Conservation (phyloP, 331 rosid species). For the Malus hybrid region DNA sequence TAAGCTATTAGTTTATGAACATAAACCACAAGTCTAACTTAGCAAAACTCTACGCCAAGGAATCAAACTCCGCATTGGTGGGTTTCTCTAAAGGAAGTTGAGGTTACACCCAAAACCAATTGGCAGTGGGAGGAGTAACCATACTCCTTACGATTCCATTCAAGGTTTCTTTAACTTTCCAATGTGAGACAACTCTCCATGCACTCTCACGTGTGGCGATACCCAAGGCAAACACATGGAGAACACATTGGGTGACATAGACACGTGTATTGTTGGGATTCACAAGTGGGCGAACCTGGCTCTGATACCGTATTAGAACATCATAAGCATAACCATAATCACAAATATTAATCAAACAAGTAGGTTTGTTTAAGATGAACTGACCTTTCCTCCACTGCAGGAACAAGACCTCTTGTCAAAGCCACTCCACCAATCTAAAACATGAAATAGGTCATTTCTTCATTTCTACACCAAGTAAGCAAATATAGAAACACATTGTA, state of each 20-base stretch:
- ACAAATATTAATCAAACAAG: not conserved
- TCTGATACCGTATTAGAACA: not conserved
- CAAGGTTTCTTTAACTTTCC: not conserved
- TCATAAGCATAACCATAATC: conserved; percentile 1
- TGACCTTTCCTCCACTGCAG: conserved; percentile 94
- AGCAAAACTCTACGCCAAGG: not conserved
- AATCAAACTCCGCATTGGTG: not conserved
- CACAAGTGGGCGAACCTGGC: not conserved
- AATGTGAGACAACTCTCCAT: not conserved
- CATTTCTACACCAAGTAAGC: conserved; percentile 10
- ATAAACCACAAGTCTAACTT: not conserved
- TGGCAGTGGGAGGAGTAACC: not conserved
- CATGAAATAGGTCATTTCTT: conserved; percentile 30
- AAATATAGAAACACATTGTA: conserved; percentile 16
- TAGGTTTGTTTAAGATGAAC: conserved; percentile 6
- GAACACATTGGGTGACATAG: not conserved
- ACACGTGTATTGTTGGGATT: not conserved
- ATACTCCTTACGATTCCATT: not conserved
- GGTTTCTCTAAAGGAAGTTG: too few species aligned
- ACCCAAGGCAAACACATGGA: not conserved
- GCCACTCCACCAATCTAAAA: conserved; percentile 89
- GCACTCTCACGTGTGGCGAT: not conserved
- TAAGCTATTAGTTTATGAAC: not conserved
- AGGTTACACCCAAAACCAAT: not conserved
- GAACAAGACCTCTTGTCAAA: conserved; percentile 68